Conservation (phyloP, 257 asterid genomes). For the Primulina tabacum region DNA sequence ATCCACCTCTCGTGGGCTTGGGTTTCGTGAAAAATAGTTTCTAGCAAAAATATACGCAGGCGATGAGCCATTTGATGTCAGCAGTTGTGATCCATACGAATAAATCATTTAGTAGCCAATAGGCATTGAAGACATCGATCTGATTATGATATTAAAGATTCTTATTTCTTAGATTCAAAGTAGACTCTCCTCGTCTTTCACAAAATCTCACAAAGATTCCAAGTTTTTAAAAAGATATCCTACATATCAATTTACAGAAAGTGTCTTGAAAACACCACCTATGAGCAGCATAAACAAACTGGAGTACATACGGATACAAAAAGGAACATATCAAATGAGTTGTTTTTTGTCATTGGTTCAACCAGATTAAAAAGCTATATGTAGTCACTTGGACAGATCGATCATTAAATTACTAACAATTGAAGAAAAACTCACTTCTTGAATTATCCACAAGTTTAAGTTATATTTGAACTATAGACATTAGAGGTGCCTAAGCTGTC, state of each 20-base stretch:
- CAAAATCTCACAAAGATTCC: neutral
- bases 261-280: constrained; percentile 5
- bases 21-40: neutral
- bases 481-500: neutral
- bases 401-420: neutral
- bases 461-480: neutral
- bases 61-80: neutral
- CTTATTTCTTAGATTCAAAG: neutral
- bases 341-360: constrained; percentile 12
- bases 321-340: neutral
- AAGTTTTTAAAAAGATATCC: neutral
- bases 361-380: neutral
- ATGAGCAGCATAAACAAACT: neutral
- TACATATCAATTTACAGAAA: neutral
- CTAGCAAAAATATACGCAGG: neutral
- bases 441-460: constrained; percentile 1
- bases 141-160: neutral
- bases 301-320: neutral
- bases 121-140: neutral
- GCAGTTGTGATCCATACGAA: neutral
- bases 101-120: neutral
- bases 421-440: neutral
- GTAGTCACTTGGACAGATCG: neutral
- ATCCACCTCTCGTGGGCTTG: neutral
- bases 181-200: constrained; percentile 7